These are phyloP conservation scores for Paramyrothecium roridum DNA, from an alignment of 2,329 filamentous ascomycete species.

Conservation along the genomic window DNA sequence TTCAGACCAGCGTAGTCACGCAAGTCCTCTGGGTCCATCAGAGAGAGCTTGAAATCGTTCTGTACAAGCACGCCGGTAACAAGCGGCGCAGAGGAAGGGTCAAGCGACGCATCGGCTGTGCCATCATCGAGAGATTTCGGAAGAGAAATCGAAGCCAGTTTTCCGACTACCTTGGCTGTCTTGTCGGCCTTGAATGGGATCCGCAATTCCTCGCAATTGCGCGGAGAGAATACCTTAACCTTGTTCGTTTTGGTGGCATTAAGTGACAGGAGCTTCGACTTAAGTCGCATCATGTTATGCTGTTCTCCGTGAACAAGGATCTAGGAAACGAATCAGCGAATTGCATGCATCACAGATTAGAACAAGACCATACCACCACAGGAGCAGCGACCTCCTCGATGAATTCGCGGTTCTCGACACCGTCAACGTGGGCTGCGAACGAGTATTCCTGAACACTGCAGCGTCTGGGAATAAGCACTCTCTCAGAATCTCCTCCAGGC, in stretches of 20 bases:
- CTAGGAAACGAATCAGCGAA: constrained; percentile 37
- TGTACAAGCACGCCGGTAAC: constrained; percentile 92
- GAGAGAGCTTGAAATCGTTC: constrained; percentile 93
- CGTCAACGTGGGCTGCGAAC: constrained; percentile 95
- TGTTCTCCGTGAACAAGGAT: constrained; percentile 97
- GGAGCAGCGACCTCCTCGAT: constrained; percentile 91
- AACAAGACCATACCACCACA: constrained; percentile 70
- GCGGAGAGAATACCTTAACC: constrained; percentile 88
- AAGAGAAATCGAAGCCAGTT: constrained; percentile 77
- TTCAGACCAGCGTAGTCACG: constrained; percentile 96
- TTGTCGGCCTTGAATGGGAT: constrained; percentile 97
- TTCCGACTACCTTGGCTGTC: constrained; percentile 91
- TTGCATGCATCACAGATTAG: no score
- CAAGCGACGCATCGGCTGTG: constrained; percentile 15
- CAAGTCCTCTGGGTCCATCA: constrained; percentile 96
- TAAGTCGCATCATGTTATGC: constrained; percentile 96
- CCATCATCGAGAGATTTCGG: constrained; percentile 38
- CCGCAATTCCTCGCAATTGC: constrained; percentile 90
- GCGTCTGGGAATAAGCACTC: constrained; percentile 84
- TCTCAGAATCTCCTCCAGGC: constrained; percentile 72
- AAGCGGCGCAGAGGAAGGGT: constrained; percentile 42
- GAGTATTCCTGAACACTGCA: constrained; percentile 94
- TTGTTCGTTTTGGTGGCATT: constrained; percentile 79
- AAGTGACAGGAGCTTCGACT: constrained; percentile 90
- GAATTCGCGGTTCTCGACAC: constrained; percentile 92